Base-by-base conservation (phyloP, 148 eudicot genomes). In the Diospyros kaki region DNA sequence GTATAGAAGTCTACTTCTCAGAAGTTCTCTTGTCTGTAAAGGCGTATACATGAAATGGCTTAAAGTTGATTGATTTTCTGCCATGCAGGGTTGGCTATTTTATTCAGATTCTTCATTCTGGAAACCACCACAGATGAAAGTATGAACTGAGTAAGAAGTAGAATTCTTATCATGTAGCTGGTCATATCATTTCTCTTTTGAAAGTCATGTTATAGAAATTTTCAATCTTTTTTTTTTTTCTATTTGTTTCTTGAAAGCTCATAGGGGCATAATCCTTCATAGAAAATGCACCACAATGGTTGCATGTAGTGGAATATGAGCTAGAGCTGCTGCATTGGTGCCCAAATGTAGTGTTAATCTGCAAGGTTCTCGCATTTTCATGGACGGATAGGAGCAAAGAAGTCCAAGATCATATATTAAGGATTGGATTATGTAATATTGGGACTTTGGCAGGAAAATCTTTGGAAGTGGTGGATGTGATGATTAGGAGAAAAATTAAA, bases 51-150 rank as follows among this genome's bases (percentile, higher is more conserved):
- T 73, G 40, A 58, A 68, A 40, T 67, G 45, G 58, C 69, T 76
- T 54, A 39, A 46, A 69, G 62, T 64, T 75, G 58, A 68, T 3
- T 68, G 28, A 54, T 72, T 65, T 8, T 28, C 55, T 42, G 38
- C 64, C 71, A 12, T 86, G 83, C 89, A 96, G 99, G 99, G 99
- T 67, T 96, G 99, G 99, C 89, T 96, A 58, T 96, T 96, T 78
- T 96, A 88, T 80, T 84, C 99, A 58, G 97, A 88, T 61, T 91
- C 98, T 41, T 73, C 86, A 71, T 96, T 91, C 76, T 96, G 99
- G 99, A 91, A 96, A 83, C 97, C 96, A 41, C 93, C 91, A 75
- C 99, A 96, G 82, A 96, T 87, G 93, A 73, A 96, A 87, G 99
- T 96, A 89, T 78, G 93, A 76, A 70, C 68, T 76, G 41, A 4